Percentiles rank a stretch among this genome's conserved stretches.
These are phyloP conservation scores for Fusarium tanahbumbuense DNA, from an alignment of 2,329 filamentous ascomycete species.

Conservation along the genomic window DNA sequence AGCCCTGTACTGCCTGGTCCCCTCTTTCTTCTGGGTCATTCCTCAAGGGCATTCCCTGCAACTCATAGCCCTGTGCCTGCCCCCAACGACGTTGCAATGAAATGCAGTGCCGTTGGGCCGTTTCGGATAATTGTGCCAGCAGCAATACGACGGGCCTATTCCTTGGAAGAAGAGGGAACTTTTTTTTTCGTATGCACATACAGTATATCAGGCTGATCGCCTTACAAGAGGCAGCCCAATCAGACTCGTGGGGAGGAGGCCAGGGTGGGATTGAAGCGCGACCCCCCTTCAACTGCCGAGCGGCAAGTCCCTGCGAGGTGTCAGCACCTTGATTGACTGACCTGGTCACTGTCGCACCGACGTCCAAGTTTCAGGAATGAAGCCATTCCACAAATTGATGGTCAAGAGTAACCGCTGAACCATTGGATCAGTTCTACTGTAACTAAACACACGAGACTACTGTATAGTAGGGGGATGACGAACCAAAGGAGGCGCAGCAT, in stretches of 20 bases:
- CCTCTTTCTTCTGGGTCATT: background rate
- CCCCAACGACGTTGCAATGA: conserved; percentile 10
- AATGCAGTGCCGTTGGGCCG: conserved; percentile 22
- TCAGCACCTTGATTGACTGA: conserved; percentile 41
- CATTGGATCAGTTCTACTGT: no score
- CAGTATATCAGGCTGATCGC: conserved; percentile 10
- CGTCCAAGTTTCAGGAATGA: conserved; percentile 36
- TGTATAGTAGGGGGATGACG: conserved; percentile 26
- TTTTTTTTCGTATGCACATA: conserved; percentile 22
- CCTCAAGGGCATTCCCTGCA: background rate
- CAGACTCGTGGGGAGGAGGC: conserved; percentile 8
- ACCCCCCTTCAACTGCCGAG: conserved; percentile 38
- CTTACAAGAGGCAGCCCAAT: conserved; percentile 3
- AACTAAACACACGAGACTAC: no score
- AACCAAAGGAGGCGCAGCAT: conserved; percentile 37
- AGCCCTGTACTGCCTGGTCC: conserved; percentile 29
- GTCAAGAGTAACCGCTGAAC: conserved; percentile 14
- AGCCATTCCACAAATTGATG: conserved; percentile 1
- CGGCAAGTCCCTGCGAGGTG: conserved; percentile 34
- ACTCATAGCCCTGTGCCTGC: background rate
- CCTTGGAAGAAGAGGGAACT: conserved; percentile 1
- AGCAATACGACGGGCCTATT: conserved; percentile 18
- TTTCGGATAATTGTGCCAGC: conserved; percentile 20
- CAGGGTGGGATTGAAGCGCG: conserved; percentile 2
- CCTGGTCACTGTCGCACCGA: conserved; percentile 25